These are phyloP conservation scores for Amanita brunnescens DNA, from an alignment of 768 basidiomycete species.

Conservation along the genomic window DNA sequence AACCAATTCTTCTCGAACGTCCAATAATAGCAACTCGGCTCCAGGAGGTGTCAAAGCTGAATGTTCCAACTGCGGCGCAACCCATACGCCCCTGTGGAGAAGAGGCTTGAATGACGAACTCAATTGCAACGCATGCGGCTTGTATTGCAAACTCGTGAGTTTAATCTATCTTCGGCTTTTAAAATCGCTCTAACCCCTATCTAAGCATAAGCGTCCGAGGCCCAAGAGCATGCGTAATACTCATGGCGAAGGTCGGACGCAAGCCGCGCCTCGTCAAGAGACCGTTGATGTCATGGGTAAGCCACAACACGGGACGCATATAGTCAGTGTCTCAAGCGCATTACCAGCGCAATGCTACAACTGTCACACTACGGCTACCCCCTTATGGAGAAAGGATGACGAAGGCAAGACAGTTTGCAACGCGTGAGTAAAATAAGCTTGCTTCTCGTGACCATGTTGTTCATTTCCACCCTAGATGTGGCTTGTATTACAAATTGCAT, in stretches of 20 bases:
- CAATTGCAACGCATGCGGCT: constrained; percentile 83
- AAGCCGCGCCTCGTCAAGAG: constrained; percentile 57
- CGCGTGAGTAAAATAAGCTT: constrained; percentile 50
- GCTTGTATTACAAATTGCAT: constrained; percentile 79
- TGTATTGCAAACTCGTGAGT: constrained; percentile 79
- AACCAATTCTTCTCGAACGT: constrained; percentile 35
- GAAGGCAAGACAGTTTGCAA: constrained; percentile 90
- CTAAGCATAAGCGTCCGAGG: constrained; percentile 77
- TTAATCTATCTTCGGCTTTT: constrained; percentile 1
- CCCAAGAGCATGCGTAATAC: constrained; percentile 81
- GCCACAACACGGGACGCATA: constrained; percentile 23
- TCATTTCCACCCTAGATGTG: constrained; percentile 42
- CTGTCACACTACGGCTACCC: constrained; percentile 83
- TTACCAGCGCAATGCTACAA: constrained; percentile 77
- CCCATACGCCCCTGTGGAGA: constrained; percentile 83
- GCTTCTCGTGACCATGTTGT: background rate
- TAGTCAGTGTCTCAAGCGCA: constrained; percentile 20
- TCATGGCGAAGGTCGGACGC: constrained; percentile 63
- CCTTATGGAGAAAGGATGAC: constrained; percentile 86
- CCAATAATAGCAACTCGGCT: constrained; percentile 27
- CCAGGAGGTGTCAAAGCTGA: constrained; percentile 67
- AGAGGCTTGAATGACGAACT: constrained; percentile 81
- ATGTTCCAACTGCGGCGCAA: constrained; percentile 84
- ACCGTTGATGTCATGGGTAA: constrained; percentile 66
- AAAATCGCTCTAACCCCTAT: constrained; percentile 10